Evolutionary conservation across 177 flowering plant genomes (phyloP).

Genomic region (Tripterygium wilfordii): DNA sequence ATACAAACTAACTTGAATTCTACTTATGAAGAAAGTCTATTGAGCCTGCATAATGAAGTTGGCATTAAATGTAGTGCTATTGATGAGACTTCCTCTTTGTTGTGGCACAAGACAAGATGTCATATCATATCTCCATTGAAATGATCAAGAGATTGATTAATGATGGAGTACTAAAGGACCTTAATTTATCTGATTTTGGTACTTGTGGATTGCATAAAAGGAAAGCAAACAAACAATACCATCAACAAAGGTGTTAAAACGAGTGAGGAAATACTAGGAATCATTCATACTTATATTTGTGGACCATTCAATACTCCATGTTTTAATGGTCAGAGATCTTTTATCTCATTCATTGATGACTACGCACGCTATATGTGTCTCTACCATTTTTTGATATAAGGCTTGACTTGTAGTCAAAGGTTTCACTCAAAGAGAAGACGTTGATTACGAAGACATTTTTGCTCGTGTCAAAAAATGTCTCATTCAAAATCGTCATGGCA

Average conservation of each 20-base stretch:
- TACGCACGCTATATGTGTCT: background rate
- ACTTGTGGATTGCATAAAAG: conserved; percentile 7
- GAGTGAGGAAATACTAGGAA: background rate
- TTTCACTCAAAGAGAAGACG: background rate
- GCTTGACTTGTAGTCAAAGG: conserved; percentile 1
- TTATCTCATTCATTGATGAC: background rate
- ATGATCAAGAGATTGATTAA: conserved; percentile 2
- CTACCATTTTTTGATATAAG: conserved; percentile 1
- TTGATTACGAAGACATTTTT: background rate
- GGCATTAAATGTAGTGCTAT: no score
- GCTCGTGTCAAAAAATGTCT: background rate
- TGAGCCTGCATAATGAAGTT: background rate
- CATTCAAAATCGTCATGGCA: background rate
- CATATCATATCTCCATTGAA: conserved; percentile 7
- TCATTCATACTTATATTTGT: conserved; percentile 1
- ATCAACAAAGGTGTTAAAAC: conserved; percentile 1
- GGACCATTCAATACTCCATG: background rate
- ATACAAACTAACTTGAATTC: background rate
- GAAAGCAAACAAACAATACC: conserved; percentile 5
- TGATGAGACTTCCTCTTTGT: background rate
- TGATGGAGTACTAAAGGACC: background rate
- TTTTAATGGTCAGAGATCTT: background rate
- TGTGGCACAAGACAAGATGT: background rate
- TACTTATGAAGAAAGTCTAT: background rate
- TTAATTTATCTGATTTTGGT: conserved; percentile 4